These are phyloP conservation scores for Capsicum rhomboideum DNA, from an alignment of 257 asterid genomes.

Conservation along the genomic window DNA sequence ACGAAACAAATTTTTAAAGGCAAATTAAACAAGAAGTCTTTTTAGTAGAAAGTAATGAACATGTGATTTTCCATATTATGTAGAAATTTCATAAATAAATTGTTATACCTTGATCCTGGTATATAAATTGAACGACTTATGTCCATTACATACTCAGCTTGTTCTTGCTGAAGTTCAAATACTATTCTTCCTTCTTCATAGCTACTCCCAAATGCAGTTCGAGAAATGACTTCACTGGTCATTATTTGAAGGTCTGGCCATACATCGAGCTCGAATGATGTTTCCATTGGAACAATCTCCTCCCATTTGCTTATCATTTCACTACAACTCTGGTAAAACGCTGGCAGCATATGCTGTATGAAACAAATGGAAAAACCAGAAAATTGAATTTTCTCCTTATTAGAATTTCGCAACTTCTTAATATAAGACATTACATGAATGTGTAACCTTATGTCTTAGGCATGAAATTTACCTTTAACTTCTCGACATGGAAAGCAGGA, in stretches of 20 bases:
- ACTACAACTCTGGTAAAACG: constrained; percentile 18
- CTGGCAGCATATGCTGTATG: constrained; percentile 36
- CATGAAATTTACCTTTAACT: constrained; percentile 1
- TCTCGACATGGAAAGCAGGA: constrained; percentile 56
- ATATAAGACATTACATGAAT: too few species aligned
- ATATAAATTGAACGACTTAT: constrained; percentile 14
- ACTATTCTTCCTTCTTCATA: constrained; percentile 41
- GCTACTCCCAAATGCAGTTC: constrained; percentile 45
- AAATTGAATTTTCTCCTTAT: too few species aligned
- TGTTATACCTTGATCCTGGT: constrained; percentile 35
- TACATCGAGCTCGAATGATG: constrained; percentile 25
- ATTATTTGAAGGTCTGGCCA: constrained; percentile 36
- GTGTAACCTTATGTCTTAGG: too few species aligned
- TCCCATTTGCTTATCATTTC: constrained; percentile 39
- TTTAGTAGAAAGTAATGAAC: background rate
- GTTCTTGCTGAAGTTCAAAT: constrained; percentile 35
- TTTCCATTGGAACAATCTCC: constrained; percentile 4
- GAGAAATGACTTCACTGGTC: constrained; percentile 31
- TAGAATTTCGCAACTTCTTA: too few species aligned
- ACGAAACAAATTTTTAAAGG: background rate
- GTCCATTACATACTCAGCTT: constrained; percentile 16
- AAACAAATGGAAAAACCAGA: background rate
- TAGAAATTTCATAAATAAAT: background rate
- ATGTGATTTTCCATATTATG: background rate
- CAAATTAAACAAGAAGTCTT: background rate